Percentiles rank a stretch among this genome's conserved stretches.
phyloP scores from a whole-genome alignment of 176 grass and related monocot genomes.

The Aechmea fasciata region DNA sequence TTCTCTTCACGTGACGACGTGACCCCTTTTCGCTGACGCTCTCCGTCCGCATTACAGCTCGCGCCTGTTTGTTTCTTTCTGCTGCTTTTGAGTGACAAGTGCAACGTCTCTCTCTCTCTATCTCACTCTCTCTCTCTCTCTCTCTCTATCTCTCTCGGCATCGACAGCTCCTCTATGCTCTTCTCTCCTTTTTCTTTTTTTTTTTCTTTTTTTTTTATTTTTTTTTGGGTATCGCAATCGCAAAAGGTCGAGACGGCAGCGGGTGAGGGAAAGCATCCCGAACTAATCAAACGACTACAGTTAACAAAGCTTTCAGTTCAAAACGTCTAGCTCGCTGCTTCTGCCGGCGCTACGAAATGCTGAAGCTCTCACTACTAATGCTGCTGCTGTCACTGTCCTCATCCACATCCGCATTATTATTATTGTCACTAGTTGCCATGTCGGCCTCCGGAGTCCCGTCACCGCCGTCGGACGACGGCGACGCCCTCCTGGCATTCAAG shows the following conservation, averaged over 20 bases:
- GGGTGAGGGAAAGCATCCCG: too few relatives aligned
- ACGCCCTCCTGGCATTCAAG: constrained; percentile 49
- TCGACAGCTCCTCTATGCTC: too few relatives aligned
- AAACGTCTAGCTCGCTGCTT: not conserved
- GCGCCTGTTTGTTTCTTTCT: not conserved
- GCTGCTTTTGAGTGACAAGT: not conserved
- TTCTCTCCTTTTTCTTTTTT: too few relatives aligned
- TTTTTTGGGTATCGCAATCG: too few relatives aligned
- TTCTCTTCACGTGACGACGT: constrained; percentile 16
- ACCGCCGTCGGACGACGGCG: constrained; percentile 10
- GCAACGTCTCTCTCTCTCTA: not conserved
- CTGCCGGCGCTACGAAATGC: not conserved
- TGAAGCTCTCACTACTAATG: not conserved
- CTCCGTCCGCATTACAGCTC: not conserved
- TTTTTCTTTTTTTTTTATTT: too few relatives aligned
- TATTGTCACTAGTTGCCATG: not conserved
- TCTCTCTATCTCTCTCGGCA: not conserved
- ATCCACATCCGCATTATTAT: not conserved
- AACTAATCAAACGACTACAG: too few relatives aligned
- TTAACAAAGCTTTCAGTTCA: too few relatives aligned
- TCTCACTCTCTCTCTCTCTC: not conserved
- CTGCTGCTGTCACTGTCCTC: constrained; percentile 2
- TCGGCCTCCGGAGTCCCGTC: not conserved
- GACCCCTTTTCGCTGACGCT: not conserved
- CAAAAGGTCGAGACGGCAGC: too few relatives aligned